A percentile compares a stretch with the other conserved stretches of the same genome.
These are phyloP conservation scores for Combretum micranthum DNA, from an alignment of 345 rosid genomes.

Conservation along the genomic window DNA sequence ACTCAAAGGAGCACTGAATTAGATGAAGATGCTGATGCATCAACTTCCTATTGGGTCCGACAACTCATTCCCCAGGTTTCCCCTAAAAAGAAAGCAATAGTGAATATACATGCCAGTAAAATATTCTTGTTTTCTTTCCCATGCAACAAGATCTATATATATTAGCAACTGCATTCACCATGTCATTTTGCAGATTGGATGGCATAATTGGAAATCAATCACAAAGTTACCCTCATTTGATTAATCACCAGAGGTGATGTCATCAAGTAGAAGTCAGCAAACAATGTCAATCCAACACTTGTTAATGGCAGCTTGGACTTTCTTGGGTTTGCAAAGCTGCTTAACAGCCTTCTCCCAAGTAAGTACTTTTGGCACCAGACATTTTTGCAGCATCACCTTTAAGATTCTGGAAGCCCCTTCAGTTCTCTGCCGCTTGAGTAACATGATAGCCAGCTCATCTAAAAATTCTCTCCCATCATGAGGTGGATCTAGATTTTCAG, in stretches of 20 bases:
- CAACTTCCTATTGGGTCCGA: too few species aligned
- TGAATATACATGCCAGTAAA: too few species aligned
- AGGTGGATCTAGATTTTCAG: constrained; percentile 61
- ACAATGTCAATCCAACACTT: constrained; percentile 55
- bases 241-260: neutral
- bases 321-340: constrained; percentile 63
- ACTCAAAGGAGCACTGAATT: too few species aligned
- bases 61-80: too few species aligned
- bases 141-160: too few species aligned
- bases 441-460: constrained; percentile 66
- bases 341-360: constrained; percentile 66
- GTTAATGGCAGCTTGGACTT: constrained; percentile 50
- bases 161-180: too few species aligned
- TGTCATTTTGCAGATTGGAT: too few species aligned
- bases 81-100: too few species aligned
- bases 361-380: constrained; percentile 48
- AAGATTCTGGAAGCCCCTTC: constrained; percentile 63
- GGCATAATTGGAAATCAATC: too few species aligned
- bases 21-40: too few species aligned
- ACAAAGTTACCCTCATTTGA: too few species aligned
- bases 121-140: too few species aligned
- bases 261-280: constrained; percentile 25
- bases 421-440: constrained; percentile 54
- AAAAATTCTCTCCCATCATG: constrained; percentile 69
- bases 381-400: constrained; percentile 68